These are phyloP conservation scores for Pharnaceum exiguum DNA, from an alignment of 148 eudicot genomes.

Conservation along the genomic window DNA sequence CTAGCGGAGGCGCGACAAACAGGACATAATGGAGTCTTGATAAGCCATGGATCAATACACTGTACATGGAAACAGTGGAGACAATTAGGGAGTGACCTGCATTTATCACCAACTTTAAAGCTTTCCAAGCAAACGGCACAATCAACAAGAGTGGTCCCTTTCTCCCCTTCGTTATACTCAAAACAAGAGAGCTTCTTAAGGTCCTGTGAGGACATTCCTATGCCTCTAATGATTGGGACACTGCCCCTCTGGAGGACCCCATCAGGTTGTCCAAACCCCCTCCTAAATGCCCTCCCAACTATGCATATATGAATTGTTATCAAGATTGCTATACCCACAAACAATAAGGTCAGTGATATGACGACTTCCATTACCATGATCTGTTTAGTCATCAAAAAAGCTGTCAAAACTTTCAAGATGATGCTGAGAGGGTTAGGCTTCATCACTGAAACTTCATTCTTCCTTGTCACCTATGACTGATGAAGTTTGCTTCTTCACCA, in stretches of 20 bases:
- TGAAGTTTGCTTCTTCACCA: neutral
- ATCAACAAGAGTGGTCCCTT: conserved; percentile 19
- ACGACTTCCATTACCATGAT: conserved; percentile 32
- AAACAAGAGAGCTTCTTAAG: conserved; percentile 60
- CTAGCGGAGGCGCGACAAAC: conserved; percentile 46
- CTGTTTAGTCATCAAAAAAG: neutral
- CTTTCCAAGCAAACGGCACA: conserved; percentile 72
- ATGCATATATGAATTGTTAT: conserved; percentile 35
- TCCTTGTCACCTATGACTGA: neutral
- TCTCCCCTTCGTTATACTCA: conserved; percentile 33
- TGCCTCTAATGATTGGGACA: conserved; percentile 12
- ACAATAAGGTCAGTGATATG: conserved; percentile 25
- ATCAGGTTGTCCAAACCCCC: conserved; percentile 17
- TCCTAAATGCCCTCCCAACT: conserved; percentile 33
- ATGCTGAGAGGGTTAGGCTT: neutral
- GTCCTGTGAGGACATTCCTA: conserved; percentile 40
- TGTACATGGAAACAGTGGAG: conserved; percentile 60
- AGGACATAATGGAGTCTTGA: conserved; percentile 52
- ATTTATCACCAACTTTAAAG: conserved; percentile 50
- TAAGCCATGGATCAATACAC: conserved; percentile 76
- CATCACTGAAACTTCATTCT: neutral
- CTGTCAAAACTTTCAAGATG: neutral
- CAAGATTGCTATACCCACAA: conserved; percentile 30
- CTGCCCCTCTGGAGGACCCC: conserved; percentile 9
- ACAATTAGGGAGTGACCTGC: conserved; percentile 59